Evolutionary conservation across 2,329 filamentous ascomycete genomes (phyloP).

Genomic region (Parafenestella ontariensis): DNA sequence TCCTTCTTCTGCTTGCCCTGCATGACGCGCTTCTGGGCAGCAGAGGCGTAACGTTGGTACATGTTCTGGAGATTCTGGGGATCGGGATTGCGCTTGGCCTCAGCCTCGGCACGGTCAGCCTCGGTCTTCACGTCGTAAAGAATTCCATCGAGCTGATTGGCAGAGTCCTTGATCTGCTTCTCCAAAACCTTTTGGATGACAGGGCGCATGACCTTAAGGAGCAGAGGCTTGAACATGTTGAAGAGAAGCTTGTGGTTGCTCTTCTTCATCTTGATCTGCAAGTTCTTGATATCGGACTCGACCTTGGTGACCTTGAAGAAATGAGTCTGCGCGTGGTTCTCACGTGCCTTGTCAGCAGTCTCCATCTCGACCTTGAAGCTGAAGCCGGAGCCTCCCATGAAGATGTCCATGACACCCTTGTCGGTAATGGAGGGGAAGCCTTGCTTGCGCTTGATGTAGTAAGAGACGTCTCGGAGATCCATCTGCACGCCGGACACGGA

Average conservation of each 20-base stretch:
- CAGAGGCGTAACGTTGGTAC: constrained; percentile 82
- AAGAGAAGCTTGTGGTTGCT: constrained; percentile 96
- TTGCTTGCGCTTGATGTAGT: constrained; percentile 93
- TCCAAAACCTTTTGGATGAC: constrained; percentile 86
- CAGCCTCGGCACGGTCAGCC: constrained; percentile 73
- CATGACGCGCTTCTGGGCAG: constrained; percentile 74
- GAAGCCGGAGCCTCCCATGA: constrained; percentile 85
- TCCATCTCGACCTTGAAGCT: constrained; percentile 91
- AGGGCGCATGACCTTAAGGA: constrained; percentile 83
- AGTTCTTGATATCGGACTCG: constrained; percentile 78
- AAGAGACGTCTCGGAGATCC: constrained; percentile 80
- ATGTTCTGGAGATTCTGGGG: constrained; percentile 80
- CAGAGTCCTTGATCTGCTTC: constrained; percentile 85
- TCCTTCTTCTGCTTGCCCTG: constrained; percentile 81
- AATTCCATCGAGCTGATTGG: constrained; percentile 75
- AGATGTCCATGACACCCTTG: constrained; percentile 85
- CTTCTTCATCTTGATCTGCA: constrained; percentile 90
- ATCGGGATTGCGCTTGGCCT: constrained; percentile 67
- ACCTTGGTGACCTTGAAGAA: constrained; percentile 97
- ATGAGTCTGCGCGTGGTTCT: constrained; percentile 70
- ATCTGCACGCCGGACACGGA: constrained; percentile 90
- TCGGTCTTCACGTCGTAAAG: constrained; percentile 82
- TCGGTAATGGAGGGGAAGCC: constrained; percentile 91
- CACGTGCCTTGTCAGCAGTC: constrained; percentile 68
- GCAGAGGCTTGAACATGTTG: constrained; percentile 81